phyloP scores from a whole-genome alignment of 805 yeast species.

The Cyberlindnera saturnus region DNA sequence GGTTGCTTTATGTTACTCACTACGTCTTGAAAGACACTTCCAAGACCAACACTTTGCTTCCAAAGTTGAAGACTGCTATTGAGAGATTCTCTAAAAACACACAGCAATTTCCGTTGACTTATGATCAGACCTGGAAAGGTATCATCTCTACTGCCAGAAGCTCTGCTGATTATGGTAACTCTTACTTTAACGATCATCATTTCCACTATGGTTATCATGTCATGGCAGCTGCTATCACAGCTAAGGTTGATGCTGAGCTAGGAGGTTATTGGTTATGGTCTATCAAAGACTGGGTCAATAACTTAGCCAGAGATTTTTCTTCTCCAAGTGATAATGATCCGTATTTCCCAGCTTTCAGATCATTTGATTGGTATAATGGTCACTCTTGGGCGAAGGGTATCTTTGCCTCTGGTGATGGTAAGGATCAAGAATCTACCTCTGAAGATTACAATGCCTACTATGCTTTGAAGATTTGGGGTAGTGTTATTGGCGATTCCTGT shows the following conservation, averaged over 20 bases:
- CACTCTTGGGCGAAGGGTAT: constrained; percentile 79
- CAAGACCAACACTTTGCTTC: constrained; percentile 46
- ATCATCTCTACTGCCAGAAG: constrained; percentile 60
- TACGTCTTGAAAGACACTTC: constrained; percentile 52
- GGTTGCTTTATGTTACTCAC: constrained; percentile 68
- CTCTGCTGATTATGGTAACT: constrained; percentile 64
- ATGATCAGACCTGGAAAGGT: constrained; percentile 79
- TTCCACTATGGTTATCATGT: constrained; percentile 73
- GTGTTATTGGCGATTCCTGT: constrained; percentile 43
- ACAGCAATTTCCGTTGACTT: constrained; percentile 68
- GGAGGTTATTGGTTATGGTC: constrained; percentile 51
- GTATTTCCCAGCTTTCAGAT: constrained; percentile 59
- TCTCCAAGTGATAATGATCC: constrained; percentile 49
- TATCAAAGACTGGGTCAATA: constrained; percentile 45
- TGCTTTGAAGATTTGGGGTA: constrained; percentile 63
- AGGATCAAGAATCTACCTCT: constrained; percentile 67
- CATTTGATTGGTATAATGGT: constrained; percentile 72
- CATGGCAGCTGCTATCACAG: constrained; percentile 62
- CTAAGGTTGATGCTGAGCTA: constrained; percentile 43
- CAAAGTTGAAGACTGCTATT: constrained; percentile 60
- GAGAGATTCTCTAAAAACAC: constrained; percentile 60
- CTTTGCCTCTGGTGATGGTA: constrained; percentile 66
- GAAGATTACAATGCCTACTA: constrained; percentile 71
- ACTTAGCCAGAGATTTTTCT: constrained; percentile 61
- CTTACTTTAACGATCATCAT: constrained; percentile 70